Conservation (phyloP, 2,329 filamentous ascomycete genomes). For the Cercospora sp. region DNA sequence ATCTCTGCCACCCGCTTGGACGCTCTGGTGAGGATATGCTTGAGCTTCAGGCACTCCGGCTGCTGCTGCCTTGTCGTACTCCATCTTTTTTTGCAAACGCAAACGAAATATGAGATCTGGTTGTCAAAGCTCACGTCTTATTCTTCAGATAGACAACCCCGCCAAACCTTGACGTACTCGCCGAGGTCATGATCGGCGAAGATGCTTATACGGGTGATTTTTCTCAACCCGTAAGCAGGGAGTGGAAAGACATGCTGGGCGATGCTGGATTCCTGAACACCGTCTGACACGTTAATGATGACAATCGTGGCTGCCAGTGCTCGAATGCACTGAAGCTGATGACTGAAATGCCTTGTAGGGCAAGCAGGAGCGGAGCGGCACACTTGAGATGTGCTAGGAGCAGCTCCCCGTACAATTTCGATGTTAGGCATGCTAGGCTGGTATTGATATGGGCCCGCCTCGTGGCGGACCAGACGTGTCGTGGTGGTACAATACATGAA, state of each 20-base stretch:
- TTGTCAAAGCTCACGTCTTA: not conserved
- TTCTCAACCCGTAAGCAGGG: too few relatives aligned
- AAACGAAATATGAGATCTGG: not conserved
- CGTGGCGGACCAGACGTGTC: not conserved
- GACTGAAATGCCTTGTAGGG: not conserved
- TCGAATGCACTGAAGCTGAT: not conserved
- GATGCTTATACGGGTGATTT: not conserved
- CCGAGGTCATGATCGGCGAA: not conserved
- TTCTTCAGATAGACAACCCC: not conserved
- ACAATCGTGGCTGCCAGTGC: not conserved
- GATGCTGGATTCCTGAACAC: too few relatives aligned
- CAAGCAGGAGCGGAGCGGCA: not conserved
- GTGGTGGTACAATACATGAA: not conserved
- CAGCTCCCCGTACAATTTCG: not conserved
- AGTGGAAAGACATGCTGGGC: too few relatives aligned
- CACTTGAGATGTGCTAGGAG: not conserved
- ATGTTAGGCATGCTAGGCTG: not conserved
- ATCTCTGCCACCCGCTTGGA: constrained; percentile 17
- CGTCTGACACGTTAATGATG: not conserved
- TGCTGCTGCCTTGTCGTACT: constrained; percentile 29
- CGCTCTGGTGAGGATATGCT: constrained; percentile 28
- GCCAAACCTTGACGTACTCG: not conserved
- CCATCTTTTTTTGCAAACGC: constrained; percentile 22
- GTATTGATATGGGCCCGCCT: not conserved
- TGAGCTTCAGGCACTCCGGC: constrained; percentile 25